Conservation (phyloP, 176 grass and related monocot species). For the Olyra latifolia region DNA sequence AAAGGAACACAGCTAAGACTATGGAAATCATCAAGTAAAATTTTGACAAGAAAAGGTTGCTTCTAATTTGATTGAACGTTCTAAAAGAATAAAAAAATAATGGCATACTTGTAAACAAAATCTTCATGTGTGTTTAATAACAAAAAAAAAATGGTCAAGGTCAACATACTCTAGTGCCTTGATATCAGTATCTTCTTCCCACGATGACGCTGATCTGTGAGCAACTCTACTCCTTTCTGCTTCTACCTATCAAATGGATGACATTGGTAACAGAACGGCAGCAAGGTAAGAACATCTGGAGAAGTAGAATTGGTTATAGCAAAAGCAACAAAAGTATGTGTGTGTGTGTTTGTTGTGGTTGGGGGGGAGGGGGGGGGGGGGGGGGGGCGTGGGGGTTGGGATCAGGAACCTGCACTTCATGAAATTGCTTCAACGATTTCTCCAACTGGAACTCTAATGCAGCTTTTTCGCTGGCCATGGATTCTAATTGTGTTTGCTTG, state of each 20-base stretch:
- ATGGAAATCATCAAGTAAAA: neutral
- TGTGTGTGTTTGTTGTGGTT: no score
- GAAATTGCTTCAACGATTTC: constrained; percentile 82
- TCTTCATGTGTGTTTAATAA: constrained; percentile 7
- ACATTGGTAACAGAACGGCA: constrained; percentile 30
- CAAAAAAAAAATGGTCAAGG: neutral
- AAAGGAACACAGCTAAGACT: no score
- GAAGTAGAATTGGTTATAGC: neutral
- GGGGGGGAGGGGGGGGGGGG: no score
- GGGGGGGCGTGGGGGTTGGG: no score
- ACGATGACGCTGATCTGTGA: constrained; percentile 69
- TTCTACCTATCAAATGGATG: constrained; percentile 67
- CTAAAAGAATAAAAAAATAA: neutral
- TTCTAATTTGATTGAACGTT: constrained; percentile 8
- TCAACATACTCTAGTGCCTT: constrained; percentile 80
- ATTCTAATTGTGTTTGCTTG: constrained; percentile 99
- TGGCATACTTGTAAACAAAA: neutral
- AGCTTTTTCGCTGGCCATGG: constrained; percentile 89
- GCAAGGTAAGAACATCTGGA: constrained; percentile 21
- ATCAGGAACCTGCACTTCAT: constrained; percentile 92
- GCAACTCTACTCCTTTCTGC: constrained; percentile 82
- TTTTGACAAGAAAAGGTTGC: neutral
- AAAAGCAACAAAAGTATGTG: constrained; percentile 29
- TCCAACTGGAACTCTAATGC: constrained; percentile 94
- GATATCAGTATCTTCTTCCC: constrained; percentile 99